Percentiles rank a stretch among this genome's conserved stretches.
phyloP scores from a whole-genome alignment of 2,329 filamentous ascomycete species.

The Beauveria australis region DNA sequence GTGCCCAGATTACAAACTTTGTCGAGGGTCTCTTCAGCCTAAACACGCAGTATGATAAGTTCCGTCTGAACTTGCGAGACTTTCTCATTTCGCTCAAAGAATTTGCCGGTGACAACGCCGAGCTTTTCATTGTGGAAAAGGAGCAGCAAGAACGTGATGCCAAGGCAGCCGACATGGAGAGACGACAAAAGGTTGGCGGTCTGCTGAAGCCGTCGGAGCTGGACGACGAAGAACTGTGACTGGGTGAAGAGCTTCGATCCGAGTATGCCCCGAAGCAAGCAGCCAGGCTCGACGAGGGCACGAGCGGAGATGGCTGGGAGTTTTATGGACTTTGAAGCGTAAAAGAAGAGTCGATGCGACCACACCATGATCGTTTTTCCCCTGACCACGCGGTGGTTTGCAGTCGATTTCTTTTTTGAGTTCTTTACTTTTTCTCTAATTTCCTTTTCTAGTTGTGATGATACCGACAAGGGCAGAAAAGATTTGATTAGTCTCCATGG shows the following conservation, averaged over 20 bases:
- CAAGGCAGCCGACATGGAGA: slow-evolving; percentile 81
- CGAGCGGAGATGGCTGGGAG: slow-evolving; percentile 51
- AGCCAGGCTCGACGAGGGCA: slow-evolving; percentile 19
- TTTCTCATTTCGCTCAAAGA: slow-evolving; percentile 97
- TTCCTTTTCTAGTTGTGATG: slow-evolving; percentile 12
- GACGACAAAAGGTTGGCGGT: slow-evolving; percentile 89
- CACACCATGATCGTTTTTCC: background rate
- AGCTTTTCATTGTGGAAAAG: slow-evolving; percentile 88
- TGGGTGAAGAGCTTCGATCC: slow-evolving; percentile 56
- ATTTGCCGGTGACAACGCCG: slow-evolving; percentile 90
- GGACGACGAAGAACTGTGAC: slow-evolving; percentile 87
- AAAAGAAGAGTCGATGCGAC: background rate
- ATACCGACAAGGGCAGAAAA: slow-evolving; percentile 9
- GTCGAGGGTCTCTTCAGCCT: slow-evolving; percentile 82
- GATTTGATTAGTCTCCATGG: slow-evolving; percentile 2
- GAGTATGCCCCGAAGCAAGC: slow-evolving; percentile 42
- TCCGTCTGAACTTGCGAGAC: slow-evolving; percentile 91
- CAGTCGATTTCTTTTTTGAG: background rate
- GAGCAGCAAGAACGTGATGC: slow-evolving; percentile 83
- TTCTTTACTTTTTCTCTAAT: slow-evolving; percentile 3
- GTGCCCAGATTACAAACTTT: slow-evolving; percentile 79
- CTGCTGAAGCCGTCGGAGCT: slow-evolving; percentile 96
- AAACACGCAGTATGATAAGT: slow-evolving; percentile 85
- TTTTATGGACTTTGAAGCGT: slow-evolving; percentile 48
- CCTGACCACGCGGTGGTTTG: background rate